Base-by-base conservation (phyloP, 768 basidiomycete species). In the Royoungia palumana region DNA sequence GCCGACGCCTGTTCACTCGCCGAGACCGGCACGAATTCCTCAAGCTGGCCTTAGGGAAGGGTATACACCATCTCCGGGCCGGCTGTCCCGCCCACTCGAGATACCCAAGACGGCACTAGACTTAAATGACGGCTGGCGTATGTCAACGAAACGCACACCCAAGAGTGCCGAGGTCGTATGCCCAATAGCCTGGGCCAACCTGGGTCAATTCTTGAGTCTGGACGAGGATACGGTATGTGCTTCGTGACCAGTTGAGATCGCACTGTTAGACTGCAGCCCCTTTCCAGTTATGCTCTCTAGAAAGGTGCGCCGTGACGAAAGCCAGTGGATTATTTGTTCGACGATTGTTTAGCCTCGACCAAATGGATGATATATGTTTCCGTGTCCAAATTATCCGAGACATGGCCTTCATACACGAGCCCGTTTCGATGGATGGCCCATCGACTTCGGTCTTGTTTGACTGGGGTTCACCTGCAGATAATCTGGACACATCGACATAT, bases 351-450 rank as follows among this genome's bases (percentile, higher is more conserved):
- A 76, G 74, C 44, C 68, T 73, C 43, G 55, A 61, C 30, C 61
- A 60, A n/a, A 64, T 65, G 51, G 53, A 64, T 16, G 71, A 74
- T 17, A 61, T 75, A n/a, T 66, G 73, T 50, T 65, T 79, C 50
- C 71, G 75, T 5, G 44, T 82, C 13, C 69, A 73, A 42, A 71
- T 74, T 11, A 50, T 66, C 8, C 46, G 45, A 2, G 52, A 71
- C 9, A 59, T 75, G 54, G 79, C 75, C 0, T 84, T 83, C 50
- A 35, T 83, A 9, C 74, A 78, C 41, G 77, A 81, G 49, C 83
- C 83, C 0, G 66, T 83, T 27, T 68, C 79, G 21, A 68, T 82
- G 35, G 82, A 85, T 43, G 72, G 67, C 1, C 65, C 70, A 9
- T 57, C 57, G 4, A 62, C 57, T 2, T 72, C 77, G 6, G 73